These are phyloP conservation scores for Elsinoe arachidis DNA, from an alignment of 2,329 filamentous ascomycete genomes.

Conservation along the genomic window DNA sequence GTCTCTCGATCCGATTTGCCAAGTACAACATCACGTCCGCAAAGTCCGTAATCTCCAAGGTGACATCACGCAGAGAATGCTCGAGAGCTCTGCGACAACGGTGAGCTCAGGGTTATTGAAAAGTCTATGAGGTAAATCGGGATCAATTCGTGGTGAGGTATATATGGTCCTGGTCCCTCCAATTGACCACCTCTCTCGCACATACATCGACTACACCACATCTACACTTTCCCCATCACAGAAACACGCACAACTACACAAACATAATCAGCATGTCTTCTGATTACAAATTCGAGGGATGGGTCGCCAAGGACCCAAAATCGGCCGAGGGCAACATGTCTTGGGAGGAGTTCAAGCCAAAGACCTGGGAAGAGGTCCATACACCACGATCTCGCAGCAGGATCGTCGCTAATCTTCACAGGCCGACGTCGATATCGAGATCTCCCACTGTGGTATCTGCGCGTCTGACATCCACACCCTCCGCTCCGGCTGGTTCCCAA, in stretches of 20 bases:
- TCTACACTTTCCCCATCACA: background rate
- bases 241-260: background rate
- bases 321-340: constrained; percentile 46
- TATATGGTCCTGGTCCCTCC: background rate
- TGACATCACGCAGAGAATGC: constrained; percentile 2
- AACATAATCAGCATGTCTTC: constrained; percentile 19
- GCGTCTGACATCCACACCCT: constrained; percentile 27
- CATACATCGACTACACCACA: background rate
- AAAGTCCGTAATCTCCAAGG: constrained; percentile 9
- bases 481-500: constrained; percentile 31
- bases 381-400: background rate
- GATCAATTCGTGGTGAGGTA: background rate
- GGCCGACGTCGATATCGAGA: constrained; percentile 33
- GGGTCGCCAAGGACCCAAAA: constrained; percentile 44
- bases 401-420: constrained; percentile 23
- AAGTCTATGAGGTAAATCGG: constrained; percentile 4
- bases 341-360: constrained; percentile 42
- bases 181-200: background rate
- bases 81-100: background rate
- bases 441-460: constrained; percentile 33
- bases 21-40: too few relatives aligned
- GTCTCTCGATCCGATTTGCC: too few relatives aligned
- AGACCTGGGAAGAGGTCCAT: constrained; percentile 24
- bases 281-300: constrained; percentile 48
- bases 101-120: background rate